Evolutionary conservation across 164 flowering plant species (phyloP).

Genomic region (Magnolia changhungtana): DNA sequence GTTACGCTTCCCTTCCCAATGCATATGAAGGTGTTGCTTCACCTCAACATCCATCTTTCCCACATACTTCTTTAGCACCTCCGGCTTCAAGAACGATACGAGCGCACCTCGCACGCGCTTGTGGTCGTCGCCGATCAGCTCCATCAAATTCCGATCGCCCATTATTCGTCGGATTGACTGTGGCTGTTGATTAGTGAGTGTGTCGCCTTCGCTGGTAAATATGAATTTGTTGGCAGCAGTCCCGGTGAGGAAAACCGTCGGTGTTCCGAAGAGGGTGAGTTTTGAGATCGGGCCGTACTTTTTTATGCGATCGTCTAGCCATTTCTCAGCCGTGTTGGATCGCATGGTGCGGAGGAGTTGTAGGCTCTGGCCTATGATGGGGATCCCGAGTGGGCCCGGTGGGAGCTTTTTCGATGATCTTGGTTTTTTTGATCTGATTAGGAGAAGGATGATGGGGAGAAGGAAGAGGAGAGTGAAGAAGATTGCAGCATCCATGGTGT

Average conservation of each 20-base stretch:
- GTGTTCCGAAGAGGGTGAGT: constrained; percentile 36
- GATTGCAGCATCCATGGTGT: constrained; percentile 13
- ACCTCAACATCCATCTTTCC: constrained; percentile 27
- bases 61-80: constrained; percentile 24
- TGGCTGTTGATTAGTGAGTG: constrained; percentile 29
- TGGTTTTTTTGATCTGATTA: constrained; percentile 5
- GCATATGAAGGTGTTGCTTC: constrained; percentile 15
- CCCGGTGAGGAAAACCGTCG: constrained; percentile 34
- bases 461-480: constrained; percentile 18
- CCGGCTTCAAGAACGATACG: constrained; percentile 26
- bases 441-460: constrained; percentile 16
- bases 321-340: constrained; percentile 34
- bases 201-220: constrained; percentile 21
- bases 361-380: constrained; percentile 40
- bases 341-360: constrained; percentile 32
- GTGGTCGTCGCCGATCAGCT: constrained; percentile 29
- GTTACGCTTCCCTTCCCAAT: constrained; percentile 17
- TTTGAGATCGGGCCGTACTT: constrained; percentile 38
- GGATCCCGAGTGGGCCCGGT: constrained; percentile 43
- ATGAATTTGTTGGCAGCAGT: constrained; percentile 43
- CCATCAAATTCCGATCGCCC: constrained; percentile 26
- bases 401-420: constrained; percentile 20
- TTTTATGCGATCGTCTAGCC: constrained; percentile 29
- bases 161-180: constrained; percentile 24
- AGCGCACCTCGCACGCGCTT: constrained; percentile 26